Conservation (phyloP, 768 basidiomycete species). For the Rhizopogon rudus region DNA sequence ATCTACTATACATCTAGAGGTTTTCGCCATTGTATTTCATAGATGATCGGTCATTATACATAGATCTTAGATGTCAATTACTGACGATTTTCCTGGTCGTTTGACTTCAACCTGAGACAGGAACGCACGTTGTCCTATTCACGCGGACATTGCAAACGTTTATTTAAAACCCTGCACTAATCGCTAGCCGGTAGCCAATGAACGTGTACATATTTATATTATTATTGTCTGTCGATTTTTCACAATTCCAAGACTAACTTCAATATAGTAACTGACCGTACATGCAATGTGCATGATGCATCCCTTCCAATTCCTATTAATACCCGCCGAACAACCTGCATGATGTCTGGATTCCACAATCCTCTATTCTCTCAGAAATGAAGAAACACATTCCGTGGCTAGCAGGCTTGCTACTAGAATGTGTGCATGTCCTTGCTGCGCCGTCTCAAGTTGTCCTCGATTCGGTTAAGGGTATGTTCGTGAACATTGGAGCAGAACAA, state of each 20-base stretch:
- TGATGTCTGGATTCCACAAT: neutral
- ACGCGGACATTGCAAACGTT: too few relatives aligned
- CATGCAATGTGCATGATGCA: neutral
- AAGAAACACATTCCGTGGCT: neutral
- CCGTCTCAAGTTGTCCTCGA: slow-evolving; percentile 38
- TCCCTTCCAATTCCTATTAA: neutral
- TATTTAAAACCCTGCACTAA: too few relatives aligned
- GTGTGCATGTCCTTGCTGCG: slow-evolving; percentile 17
- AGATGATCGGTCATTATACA: neutral
- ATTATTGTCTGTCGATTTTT: too few relatives aligned
- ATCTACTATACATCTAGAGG: neutral
- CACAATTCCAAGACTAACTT: too few relatives aligned
- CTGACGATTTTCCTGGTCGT: too few relatives aligned
- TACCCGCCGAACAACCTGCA: neutral
- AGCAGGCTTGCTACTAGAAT: slow-evolving; percentile 3
- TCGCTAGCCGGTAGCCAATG: too few relatives aligned
- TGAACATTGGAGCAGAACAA: neutral
- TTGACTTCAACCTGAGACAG: too few relatives aligned
- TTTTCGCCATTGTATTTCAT: neutral
- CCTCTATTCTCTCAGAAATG: neutral
- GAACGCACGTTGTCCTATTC: too few relatives aligned
- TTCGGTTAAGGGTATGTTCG: slow-evolving; percentile 8
- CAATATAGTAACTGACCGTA: too few relatives aligned
- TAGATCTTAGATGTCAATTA: too few relatives aligned
- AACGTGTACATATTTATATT: too few relatives aligned